Evolutionary conservation across 257 asterid species (phyloP).

Genomic region (Solanum neorickii): DNA sequence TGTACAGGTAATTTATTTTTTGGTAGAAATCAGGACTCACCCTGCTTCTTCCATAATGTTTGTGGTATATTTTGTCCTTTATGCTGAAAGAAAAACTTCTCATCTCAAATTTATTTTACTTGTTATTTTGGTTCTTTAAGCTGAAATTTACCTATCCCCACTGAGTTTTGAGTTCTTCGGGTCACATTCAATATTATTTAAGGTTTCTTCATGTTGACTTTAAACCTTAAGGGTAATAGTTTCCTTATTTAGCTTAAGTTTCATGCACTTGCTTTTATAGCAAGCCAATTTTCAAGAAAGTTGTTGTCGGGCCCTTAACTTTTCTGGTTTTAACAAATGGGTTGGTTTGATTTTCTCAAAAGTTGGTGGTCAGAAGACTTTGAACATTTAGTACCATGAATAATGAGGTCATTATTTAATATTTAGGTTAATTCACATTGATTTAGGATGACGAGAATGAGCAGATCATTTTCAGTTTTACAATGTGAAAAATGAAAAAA

Average conservation of each 20-base stretch:
- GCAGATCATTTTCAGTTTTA: not conserved
- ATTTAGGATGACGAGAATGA: not conserved
- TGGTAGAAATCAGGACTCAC: not conserved
- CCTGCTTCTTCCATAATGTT: not conserved
- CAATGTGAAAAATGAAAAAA: not conserved
- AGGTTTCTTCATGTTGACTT: not conserved
- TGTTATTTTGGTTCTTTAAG: not conserved
- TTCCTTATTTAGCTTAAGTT: not conserved
- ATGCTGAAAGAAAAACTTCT: not conserved
- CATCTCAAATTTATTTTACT: not conserved
- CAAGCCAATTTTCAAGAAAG: not conserved
- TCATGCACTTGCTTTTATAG: not conserved
- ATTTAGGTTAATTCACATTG: not conserved
- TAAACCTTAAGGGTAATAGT: not conserved
- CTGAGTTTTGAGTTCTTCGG: not conserved
- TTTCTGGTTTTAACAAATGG: not conserved
- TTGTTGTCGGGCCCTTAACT: not conserved
- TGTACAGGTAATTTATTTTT: constrained; percentile 42
- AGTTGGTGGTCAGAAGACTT: not conserved
- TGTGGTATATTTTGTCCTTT: not conserved
- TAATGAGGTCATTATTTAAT: not conserved
- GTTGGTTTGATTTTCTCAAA: not conserved
- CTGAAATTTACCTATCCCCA: not conserved
- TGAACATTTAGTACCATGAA: not conserved
- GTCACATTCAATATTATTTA: not conserved